phyloP scores from a whole-genome alignment of 495 filamentous ascomycete species.

The Schizothecium vesticola region DNA sequence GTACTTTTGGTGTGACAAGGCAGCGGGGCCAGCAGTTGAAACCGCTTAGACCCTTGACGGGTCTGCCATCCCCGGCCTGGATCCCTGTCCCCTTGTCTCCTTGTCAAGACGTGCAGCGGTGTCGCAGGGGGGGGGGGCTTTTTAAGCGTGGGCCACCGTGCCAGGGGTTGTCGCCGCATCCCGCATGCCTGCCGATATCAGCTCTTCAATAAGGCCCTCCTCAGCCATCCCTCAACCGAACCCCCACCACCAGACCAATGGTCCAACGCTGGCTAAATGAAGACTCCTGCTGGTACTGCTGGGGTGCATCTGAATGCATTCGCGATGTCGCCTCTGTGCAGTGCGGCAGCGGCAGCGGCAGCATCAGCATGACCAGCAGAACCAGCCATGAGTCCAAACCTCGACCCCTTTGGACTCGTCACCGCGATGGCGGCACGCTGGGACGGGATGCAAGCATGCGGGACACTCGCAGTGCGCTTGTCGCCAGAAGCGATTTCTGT shows the following conservation, averaged over 20 bases:
- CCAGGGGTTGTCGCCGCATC: slow-evolving; percentile 20
- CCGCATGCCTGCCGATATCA: slow-evolving; percentile 23
- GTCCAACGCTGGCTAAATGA: slow-evolving; percentile 25
- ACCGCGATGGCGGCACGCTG: slow-evolving; percentile 9
- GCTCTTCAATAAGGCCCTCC: slow-evolving; percentile 11
- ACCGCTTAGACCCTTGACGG: slow-evolving; percentile 28
- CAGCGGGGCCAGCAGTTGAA: slow-evolving; percentile 25
- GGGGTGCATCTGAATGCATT: slow-evolving; percentile 23
- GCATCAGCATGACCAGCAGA: neutral
- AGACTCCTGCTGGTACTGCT: slow-evolving; percentile 21
- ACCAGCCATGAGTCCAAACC: slow-evolving; percentile 1
- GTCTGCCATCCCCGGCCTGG: slow-evolving; percentile 9
- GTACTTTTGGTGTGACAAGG: slow-evolving; percentile 21
- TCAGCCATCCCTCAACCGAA: slow-evolving; percentile 14
- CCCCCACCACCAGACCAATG: slow-evolving; percentile 20
- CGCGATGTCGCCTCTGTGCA: slow-evolving; percentile 14
- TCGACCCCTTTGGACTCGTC: neutral
- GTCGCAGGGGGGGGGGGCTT: slow-evolving; percentile 14
- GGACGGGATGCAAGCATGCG: slow-evolving; percentile 6
- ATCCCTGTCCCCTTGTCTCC: slow-evolving; percentile 14
- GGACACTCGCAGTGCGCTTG: neutral
- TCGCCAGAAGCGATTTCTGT: neutral
- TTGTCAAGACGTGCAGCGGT: slow-evolving; percentile 15
- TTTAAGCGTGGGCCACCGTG: slow-evolving; percentile 18
- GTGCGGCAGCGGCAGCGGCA: slow-evolving; percentile 8